A percentile compares a stretch with the other conserved stretches of the same genome.
Conservation (phyloP, 805 yeast genomes). For the Saccharomycopsis malanga region DNA sequence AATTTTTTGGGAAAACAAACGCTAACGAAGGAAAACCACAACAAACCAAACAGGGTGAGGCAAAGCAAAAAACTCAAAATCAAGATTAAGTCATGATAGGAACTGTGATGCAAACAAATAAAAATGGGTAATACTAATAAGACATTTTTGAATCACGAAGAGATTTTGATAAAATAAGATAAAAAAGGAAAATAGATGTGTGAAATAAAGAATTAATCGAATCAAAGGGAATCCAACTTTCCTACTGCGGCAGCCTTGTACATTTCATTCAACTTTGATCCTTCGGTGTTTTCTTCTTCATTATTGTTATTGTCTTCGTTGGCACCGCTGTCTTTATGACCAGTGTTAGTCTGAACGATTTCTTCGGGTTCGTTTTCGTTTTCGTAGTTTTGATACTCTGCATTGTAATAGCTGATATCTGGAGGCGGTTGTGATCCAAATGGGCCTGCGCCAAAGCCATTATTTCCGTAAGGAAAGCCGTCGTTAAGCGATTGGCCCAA, state of each 20-base stretch:
- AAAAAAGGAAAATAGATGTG: not conserved
- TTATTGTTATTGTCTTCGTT: not conserved
- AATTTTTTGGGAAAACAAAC: not conserved
- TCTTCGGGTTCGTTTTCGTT: not conserved
- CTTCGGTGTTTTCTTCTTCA: not conserved
- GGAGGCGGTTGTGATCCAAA: not conserved
- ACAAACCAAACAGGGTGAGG: not conserved
- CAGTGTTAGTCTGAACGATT: not conserved
- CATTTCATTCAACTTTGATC: no score
- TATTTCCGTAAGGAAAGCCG: not conserved
- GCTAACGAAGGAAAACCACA: not conserved
- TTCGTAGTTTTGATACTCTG: not conserved
- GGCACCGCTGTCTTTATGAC: not conserved
- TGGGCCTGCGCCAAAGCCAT: not conserved
- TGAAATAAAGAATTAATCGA: not conserved
- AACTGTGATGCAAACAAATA: no score
- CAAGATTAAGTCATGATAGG: not conserved
- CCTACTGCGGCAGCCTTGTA: not conserved
- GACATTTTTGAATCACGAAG: not conserved
- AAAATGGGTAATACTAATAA: not conserved
- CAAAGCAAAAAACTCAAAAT: not conserved
- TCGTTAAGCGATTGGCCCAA: not conserved
- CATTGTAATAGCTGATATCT: not conserved
- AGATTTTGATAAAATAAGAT: no score
- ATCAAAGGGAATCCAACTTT: no score